Evolutionary conservation across 257 asterid species (phyloP).

Genomic region (Lycium barbarum): DNA sequence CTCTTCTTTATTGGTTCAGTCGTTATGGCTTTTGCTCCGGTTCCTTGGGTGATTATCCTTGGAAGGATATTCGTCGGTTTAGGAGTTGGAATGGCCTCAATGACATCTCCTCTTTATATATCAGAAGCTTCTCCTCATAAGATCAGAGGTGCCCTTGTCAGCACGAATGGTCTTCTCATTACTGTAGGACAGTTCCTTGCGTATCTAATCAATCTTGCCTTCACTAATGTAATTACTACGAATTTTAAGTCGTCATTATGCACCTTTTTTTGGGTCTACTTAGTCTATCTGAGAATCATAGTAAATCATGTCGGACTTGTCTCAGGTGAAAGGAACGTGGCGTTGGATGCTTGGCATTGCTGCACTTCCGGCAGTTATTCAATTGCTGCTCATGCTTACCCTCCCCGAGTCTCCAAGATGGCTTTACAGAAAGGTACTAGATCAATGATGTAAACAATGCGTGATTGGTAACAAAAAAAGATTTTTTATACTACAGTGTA

Average conservation of each 20-base stretch:
- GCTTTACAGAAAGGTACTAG: slow-evolving; percentile 45
- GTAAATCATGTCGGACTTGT: background rate
- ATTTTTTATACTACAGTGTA: background rate
- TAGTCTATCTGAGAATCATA: background rate
- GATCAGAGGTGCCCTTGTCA: slow-evolving; percentile 33
- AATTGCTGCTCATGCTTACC: slow-evolving; percentile 42
- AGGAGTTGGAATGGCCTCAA: slow-evolving; percentile 35
- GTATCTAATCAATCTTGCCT: slow-evolving; percentile 32
- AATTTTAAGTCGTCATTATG: background rate
- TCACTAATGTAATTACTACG: slow-evolving; percentile 28
- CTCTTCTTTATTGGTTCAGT: slow-evolving; percentile 32
- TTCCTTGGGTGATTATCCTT: slow-evolving; percentile 28
- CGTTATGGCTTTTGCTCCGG: slow-evolving; percentile 30
- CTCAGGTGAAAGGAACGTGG: slow-evolving; percentile 48
- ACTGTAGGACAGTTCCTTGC: slow-evolving; percentile 34
- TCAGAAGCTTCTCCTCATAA: slow-evolving; percentile 37
- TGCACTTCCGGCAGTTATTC: slow-evolving; percentile 45
- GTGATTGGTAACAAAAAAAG: background rate
- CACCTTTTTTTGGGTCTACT: background rate
- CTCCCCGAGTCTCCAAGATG: slow-evolving; percentile 55
- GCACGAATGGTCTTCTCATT: slow-evolving; percentile 28
- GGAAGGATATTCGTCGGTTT: slow-evolving; percentile 34
- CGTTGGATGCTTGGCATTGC: slow-evolving; percentile 59
- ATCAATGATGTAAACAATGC: background rate
- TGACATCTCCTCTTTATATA: slow-evolving; percentile 35